Evolutionary conservation across 139 green algal genomes (phyloP), one percentile per base, ranked within the genome.

Genomic region (Asterochloris sp.): DNA sequence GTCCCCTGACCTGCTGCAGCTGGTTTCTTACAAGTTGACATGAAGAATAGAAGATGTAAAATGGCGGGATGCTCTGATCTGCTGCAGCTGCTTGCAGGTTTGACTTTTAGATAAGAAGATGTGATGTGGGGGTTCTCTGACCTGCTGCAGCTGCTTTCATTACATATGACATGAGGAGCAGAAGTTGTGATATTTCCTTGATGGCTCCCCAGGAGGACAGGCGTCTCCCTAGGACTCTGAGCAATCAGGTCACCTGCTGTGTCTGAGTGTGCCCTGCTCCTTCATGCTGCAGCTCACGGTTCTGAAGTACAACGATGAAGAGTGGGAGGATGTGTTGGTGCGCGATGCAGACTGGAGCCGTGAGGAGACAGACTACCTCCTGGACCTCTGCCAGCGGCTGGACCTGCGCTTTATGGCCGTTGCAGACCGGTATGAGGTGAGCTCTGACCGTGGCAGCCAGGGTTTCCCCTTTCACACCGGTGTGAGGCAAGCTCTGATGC

Each of bases 321-420:
- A 97, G 84, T 97, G 92, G 88, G 63, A 86, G 11, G 86, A 83
- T 47, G 83, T 96, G 26, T 69, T 96, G 9, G 73, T 84, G 54
- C 69, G 24, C 47, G 86, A 93, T 60, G 54, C 85, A 14, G 81
- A 78, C 68, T 98, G 95, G 95, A 90, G 29, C 62, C 85, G 88
- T 21, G 91, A 94, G 75, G 95, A 98, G 79, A 98, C 95, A 13
- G 95, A 98, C 82, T 96, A 97, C 83, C 84, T 98, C 69, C 81
- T 98, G 78, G 90, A 95, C 73, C 68, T 98, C 38, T 93, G 89
- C 78, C 87, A 93, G 74, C 83, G 75, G 61, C 93, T 95, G 28
- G 92, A 96, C 74, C 86, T 96, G 84, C 89, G 95, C 54, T 98
- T 95, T 79, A 66, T 92, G 24, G 88, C 94, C 26, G 94, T 98